A percentile compares a stretch with the other conserved stretches of the same genome.
These are phyloP conservation scores for Candida chauliodis DNA, from an alignment of 805 yeast genomes.

Conservation along the genomic window DNA sequence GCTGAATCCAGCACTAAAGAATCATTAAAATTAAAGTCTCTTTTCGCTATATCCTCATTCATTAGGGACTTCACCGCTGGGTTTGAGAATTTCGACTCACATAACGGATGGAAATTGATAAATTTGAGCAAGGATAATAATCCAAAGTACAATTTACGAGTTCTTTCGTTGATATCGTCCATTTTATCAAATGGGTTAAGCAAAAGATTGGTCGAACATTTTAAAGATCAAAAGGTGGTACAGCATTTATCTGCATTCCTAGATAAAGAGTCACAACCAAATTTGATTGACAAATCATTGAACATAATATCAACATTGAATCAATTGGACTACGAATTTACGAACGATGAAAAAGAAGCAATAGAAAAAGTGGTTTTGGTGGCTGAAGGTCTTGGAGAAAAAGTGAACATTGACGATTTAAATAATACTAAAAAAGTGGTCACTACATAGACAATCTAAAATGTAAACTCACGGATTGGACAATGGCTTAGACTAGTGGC, in stretches of 20 bases:
- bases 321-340: conserved; percentile 41
- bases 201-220: conserved; percentile 33
- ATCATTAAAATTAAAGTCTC: conserved; percentile 53
- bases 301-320: conserved; percentile 47
- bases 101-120: conserved; percentile 62
- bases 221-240: conserved; percentile 35
- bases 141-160: conserved; percentile 47
- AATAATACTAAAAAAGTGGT: conserved; percentile 45
- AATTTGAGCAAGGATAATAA: conserved; percentile 2
- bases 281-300: conserved; percentile 55
- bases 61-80: conserved; percentile 65
- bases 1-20: conserved; percentile 24
- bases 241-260: conserved; percentile 30
- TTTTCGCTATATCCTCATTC: conserved; percentile 74
- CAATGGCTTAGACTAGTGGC: too few species aligned
- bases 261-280: conserved; percentile 36
- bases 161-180: conserved; percentile 57
- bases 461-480: too few species aligned
- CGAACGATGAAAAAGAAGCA: conserved; percentile 35
- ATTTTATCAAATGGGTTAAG: conserved; percentile 51
- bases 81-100: conserved; percentile 50
- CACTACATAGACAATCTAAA: conserved; percentile 2
- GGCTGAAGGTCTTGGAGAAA: conserved; percentile 43
- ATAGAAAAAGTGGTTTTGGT: conserved; percentile 34
- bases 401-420: conserved; percentile 53